Conservation (phyloP, 352 stramenopile genomes). For the Phytophthora europaea region DNA sequence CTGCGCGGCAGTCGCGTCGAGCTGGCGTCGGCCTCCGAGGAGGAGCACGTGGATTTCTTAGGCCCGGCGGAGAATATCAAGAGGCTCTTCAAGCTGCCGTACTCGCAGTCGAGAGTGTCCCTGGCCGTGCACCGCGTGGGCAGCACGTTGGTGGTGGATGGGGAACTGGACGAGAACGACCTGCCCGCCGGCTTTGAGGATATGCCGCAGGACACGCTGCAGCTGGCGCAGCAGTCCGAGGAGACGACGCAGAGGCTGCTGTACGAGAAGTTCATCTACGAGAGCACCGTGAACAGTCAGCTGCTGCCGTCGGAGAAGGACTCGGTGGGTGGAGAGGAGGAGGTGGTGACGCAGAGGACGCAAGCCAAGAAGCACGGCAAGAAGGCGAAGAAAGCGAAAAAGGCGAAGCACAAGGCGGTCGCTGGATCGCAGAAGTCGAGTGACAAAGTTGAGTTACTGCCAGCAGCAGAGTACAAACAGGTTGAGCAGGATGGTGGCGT, state of each 20-base stretch:
- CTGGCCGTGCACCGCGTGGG: constrained; percentile 85
- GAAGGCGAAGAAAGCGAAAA: constrained; percentile 40
- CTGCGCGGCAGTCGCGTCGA: constrained; percentile 76
- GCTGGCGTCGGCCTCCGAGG: constrained; percentile 70
- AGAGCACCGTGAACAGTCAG: constrained; percentile 63
- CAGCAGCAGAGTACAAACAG: not conserved
- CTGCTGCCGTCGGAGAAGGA: constrained; percentile 37
- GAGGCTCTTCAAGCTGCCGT: constrained; percentile 88
- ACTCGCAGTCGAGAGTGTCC: constrained; percentile 82
- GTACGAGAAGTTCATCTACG: constrained; percentile 92
- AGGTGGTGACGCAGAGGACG: not conserved
- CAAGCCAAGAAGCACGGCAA: constrained; percentile 48
- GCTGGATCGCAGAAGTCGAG: not conserved
- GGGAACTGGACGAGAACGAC: constrained; percentile 77
- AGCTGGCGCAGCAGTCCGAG: constrained; percentile 60
- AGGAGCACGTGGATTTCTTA: constrained; percentile 82
- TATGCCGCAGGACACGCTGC: constrained; percentile 62
- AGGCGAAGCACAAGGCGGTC: constrained; percentile 25
- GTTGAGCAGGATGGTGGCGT: not conserved
- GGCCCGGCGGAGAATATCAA: constrained; percentile 90
- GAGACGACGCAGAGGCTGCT: constrained; percentile 60
- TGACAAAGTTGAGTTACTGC: constrained; percentile 4
- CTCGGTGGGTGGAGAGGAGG: constrained; percentile 7
- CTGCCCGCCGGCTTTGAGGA: constrained; percentile 77
- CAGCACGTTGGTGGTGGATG: constrained; percentile 83